phyloP scores from a whole-genome alignment of 2,329 filamentous ascomycete genomes.

The Calonectria pseudoreteaudii region DNA sequence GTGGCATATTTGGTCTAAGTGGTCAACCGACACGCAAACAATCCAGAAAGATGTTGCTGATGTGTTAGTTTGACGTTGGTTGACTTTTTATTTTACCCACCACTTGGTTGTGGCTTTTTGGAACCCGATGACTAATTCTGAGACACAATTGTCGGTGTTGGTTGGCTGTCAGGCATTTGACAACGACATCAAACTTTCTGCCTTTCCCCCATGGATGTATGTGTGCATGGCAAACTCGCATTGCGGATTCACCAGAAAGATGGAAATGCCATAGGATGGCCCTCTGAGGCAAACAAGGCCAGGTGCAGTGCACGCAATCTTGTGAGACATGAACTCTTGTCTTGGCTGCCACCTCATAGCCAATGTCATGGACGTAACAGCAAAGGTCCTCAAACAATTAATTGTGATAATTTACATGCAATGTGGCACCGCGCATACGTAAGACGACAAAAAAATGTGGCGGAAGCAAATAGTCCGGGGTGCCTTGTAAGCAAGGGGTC shows the following conservation, averaged over 20 bases:
- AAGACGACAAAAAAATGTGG: slow-evolving; percentile 25
- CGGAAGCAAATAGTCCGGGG: slow-evolving; percentile 25
- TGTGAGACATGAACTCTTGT: background rate
- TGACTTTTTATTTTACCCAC: background rate
- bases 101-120: background rate
- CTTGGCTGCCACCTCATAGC: slow-evolving; percentile 7
- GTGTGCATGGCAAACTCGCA: background rate
- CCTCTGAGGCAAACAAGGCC: background rate
- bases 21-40: slow-evolving; percentile 17
- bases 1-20: slow-evolving; percentile 1
- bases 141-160: background rate
- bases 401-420: slow-evolving; percentile 29
- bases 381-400: slow-evolving; percentile 8
- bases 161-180: background rate
- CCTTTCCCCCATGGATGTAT: background rate
- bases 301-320: background rate
- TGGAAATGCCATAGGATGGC: background rate
- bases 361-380: background rate
- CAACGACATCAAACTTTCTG: background rate
- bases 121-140: background rate
- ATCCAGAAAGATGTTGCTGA: background rate
- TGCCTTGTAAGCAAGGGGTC: background rate
- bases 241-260: background rate
- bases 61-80: slow-evolving; percentile 6
- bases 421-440: slow-evolving; percentile 28